Percentiles rank a stretch among this genome's conserved stretches.
phyloP scores from a whole-genome alignment of 2,329 filamentous ascomycete species.

The Remersonia thermophila region DNA sequence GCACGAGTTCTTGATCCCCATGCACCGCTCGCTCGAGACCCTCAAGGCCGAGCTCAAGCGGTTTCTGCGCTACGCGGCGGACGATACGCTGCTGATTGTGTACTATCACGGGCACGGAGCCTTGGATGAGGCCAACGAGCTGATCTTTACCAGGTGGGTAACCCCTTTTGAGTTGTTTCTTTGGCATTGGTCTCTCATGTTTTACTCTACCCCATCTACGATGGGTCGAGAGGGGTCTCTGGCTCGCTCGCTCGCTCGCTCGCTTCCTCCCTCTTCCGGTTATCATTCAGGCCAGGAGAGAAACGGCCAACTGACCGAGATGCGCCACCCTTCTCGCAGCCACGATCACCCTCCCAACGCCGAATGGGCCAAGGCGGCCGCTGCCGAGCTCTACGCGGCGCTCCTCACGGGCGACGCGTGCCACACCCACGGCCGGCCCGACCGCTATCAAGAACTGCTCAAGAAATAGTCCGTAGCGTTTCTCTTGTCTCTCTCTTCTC shows the following conservation, averaged over 20 bases:
- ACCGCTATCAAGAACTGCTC: slow-evolving; percentile 11
- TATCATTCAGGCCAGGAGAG: too few species aligned
- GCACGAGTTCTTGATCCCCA: slow-evolving; percentile 16
- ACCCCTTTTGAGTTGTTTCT: too few species aligned
- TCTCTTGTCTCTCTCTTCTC: not conserved
- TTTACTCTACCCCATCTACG: not conserved
- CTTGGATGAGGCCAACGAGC: slow-evolving; percentile 16
- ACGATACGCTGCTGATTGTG: slow-evolving; percentile 16
- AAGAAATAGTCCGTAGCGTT: slow-evolving; percentile 17
- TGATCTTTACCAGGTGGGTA: slow-evolving; percentile 18
- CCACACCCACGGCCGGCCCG: slow-evolving; percentile 5
- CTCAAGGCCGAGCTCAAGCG: slow-evolving; percentile 9
- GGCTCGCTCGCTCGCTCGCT: too few species aligned
- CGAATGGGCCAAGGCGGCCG: slow-evolving; percentile 15
- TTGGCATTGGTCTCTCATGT: not conserved
- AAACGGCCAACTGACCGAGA: too few species aligned
- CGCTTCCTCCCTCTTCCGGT: too few species aligned
- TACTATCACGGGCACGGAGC: slow-evolving; percentile 19
- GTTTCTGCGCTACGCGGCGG: slow-evolving; percentile 13
- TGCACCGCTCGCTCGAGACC: slow-evolving; percentile 12
- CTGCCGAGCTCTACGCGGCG: slow-evolving; percentile 17
- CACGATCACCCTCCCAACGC: slow-evolving; percentile 17
- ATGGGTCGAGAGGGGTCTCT: too few species aligned
- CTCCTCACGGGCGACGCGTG: slow-evolving; percentile 11
- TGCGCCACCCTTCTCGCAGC: too few species aligned